Percentiles rank a stretch among this genome's conserved stretches.
These are phyloP conservation scores for Podosphaera xanthii DNA, from an alignment of 2,329 filamentous ascomycete genomes.

Conservation along the genomic window DNA sequence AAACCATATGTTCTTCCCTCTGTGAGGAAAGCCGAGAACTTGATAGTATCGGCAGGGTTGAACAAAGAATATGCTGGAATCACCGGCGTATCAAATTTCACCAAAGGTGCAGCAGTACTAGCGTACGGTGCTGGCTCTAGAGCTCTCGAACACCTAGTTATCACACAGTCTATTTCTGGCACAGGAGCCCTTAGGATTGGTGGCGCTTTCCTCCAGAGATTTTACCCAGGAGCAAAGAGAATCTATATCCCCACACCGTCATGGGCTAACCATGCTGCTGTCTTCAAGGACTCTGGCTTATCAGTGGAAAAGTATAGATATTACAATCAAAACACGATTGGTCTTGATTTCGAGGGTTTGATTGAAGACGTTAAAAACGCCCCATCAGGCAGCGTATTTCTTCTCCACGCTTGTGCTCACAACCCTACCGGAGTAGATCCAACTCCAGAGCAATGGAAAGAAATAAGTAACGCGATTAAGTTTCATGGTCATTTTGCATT, in stretches of 20 bases:
- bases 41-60: slow-evolving; percentile 51
- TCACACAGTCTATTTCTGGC: slow-evolving; percentile 95
- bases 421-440: slow-evolving; percentile 96
- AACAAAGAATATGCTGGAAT: slow-evolving; percentile 99
- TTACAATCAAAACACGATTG: slow-evolving; percentile 98
- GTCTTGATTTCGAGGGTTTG: slow-evolving; percentile 90
- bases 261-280: slow-evolving; percentile 95
- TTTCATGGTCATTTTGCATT: slow-evolving; percentile 74
- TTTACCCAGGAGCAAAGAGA: slow-evolving; percentile 78
- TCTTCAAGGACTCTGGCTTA: slow-evolving; percentile 84
- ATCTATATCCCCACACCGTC: slow-evolving; percentile 92
- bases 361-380: slow-evolving; percentile 74
- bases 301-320: slow-evolving; percentile 90
- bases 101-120: slow-evolving; percentile 70
- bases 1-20: slow-evolving; percentile 96
- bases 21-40: slow-evolving; percentile 70
- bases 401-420: slow-evolving; percentile 93
- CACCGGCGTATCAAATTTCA: slow-evolving; percentile 86
- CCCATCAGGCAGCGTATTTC: slow-evolving; percentile 66
- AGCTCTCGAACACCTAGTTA: slow-evolving; percentile 58
- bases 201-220: slow-evolving; percentile 75
- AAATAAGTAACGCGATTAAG: slow-evolving; percentile 76
- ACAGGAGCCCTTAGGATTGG: slow-evolving; percentile 91
- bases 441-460: slow-evolving; percentile 72
- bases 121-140: slow-evolving; percentile 70